phyloP scores from a whole-genome alignment of 768 basidiomycete species.

The Xanthoconium purpureum region DNA sequence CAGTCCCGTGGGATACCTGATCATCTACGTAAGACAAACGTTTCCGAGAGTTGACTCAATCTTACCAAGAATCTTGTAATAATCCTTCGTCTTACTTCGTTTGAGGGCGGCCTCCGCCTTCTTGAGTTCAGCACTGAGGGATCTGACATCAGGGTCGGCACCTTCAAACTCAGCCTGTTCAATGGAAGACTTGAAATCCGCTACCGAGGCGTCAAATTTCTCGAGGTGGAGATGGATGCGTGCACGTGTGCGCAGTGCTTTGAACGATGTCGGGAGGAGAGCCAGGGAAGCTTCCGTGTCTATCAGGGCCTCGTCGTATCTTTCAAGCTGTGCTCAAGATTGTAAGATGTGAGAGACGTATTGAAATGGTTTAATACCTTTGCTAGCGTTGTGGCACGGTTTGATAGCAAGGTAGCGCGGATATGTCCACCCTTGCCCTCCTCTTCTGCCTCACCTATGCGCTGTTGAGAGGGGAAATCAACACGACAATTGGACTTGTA shows the following conservation, averaged over 20 bases:
- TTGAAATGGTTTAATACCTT: conserved; percentile 46
- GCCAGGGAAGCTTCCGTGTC: conserved; percentile 69
- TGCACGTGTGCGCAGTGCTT: conserved; percentile 83
- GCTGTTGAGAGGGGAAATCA: conserved; percentile 35
- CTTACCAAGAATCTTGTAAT: conserved; percentile 71
- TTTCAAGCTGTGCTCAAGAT: conserved; percentile 47
- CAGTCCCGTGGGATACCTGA: conserved; percentile 51
- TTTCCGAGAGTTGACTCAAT: background rate
- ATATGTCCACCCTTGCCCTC: conserved; percentile 81
- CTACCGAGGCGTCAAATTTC: conserved; percentile 65
- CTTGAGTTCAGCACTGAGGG: conserved; percentile 63
- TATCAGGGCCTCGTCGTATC: conserved; percentile 62
- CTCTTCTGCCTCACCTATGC: conserved; percentile 62
- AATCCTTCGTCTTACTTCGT: conserved; percentile 87
- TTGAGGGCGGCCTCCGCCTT: conserved; percentile 82
- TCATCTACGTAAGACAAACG: background rate
- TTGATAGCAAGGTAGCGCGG: conserved; percentile 75
- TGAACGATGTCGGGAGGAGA: conserved; percentile 68
- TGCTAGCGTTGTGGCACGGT: conserved; percentile 76
- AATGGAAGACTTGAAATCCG: conserved; percentile 78
- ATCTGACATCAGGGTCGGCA: conserved; percentile 58
- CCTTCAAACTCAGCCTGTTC: conserved; percentile 68
- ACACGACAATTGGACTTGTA: background rate
- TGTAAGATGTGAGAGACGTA: conserved; percentile 1
- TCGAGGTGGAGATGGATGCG: conserved; percentile 75